phyloP scores from a whole-genome alignment of 768 basidiomycete species.

The Lentinula edodes region DNA sequence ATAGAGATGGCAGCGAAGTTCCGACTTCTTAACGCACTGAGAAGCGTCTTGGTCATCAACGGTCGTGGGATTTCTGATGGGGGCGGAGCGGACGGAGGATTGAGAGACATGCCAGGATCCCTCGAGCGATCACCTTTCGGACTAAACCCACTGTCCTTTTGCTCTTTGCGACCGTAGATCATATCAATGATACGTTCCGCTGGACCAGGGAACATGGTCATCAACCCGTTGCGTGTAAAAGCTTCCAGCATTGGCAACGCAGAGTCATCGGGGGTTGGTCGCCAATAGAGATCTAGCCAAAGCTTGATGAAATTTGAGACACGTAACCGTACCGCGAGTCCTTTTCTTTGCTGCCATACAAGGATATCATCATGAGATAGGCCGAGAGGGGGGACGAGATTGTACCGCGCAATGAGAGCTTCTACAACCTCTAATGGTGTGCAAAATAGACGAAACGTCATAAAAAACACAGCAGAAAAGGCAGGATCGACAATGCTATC shows the following conservation, averaged over 20 bases:
- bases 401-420: conserved; percentile 77
- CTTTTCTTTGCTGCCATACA: conserved; percentile 84
- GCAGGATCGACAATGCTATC: conserved; percentile 84
- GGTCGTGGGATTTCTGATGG: conserved; percentile 79
- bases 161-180: conserved; percentile 48
- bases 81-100: conserved; percentile 42
- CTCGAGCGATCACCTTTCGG: conserved; percentile 61
- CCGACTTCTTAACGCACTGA: conserved; percentile 61
- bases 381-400: conserved; percentile 60
- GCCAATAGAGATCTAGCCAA: conserved; percentile 94
- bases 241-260: conserved; percentile 51
- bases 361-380: conserved; percentile 55
- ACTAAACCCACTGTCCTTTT: conserved; percentile 42
- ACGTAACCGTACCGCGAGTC: conserved; percentile 83
- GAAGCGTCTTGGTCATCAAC: conserved; percentile 74
- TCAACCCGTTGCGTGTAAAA: conserved; percentile 60
- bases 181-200: conserved; percentile 72
- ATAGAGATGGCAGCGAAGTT: conserved; percentile 59
- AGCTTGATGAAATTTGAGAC: conserved; percentile 90
- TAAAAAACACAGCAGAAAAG: conserved; percentile 87
- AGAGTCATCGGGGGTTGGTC: conserved; percentile 62
- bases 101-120: conserved; percentile 72
- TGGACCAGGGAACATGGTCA: conserved; percentile 58
- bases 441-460: conserved; percentile 91
- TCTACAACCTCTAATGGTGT: conserved; percentile 72